phyloP scores from a whole-genome alignment of 2,329 filamentous ascomycete species.

The Tolypocladium cylindrosporum region DNA sequence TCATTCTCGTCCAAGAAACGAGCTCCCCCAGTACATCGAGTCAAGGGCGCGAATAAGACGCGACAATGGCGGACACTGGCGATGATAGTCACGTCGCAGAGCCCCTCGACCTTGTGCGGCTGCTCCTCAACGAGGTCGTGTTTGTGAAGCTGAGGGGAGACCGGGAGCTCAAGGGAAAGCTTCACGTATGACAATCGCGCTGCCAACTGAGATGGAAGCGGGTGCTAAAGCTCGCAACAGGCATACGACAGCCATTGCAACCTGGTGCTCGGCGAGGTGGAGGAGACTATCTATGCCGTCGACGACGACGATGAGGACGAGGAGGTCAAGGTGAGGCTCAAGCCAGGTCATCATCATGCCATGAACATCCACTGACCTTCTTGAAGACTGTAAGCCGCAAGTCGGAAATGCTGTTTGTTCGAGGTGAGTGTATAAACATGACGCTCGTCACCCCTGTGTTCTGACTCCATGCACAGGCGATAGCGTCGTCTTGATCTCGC shows the following conservation, averaged over 20 bases:
- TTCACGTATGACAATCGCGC: conserved; percentile 58
- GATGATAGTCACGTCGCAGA: conserved; percentile 72
- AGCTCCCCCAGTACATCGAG: not conserved
- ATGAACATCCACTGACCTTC: conserved; percentile 4
- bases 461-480: conserved; percentile 42
- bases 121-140: conserved; percentile 90
- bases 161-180: conserved; percentile 84
- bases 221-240: conserved; percentile 34
- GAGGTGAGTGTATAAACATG: conserved; percentile 53
- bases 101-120: conserved; percentile 88
- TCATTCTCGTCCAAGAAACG: not conserved
- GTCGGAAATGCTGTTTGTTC: conserved; percentile 95
- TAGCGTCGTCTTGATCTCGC: conserved; percentile 63
- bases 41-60: not conserved
- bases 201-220: not conserved
- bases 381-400: conserved; percentile 84
- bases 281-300: conserved; percentile 91
- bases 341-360: not conserved
- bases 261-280: conserved; percentile 86
- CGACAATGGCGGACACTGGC: conserved; percentile 70
- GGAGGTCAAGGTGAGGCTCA: conserved; percentile 51
- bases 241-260: conserved; percentile 99
- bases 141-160: conserved; percentile 96
- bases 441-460: not conserved
- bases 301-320: conserved; percentile 83